Evolutionary conservation across 2,329 filamentous ascomycete genomes (phyloP).

Genomic region (Thielaviopsis ethacetica): DNA sequence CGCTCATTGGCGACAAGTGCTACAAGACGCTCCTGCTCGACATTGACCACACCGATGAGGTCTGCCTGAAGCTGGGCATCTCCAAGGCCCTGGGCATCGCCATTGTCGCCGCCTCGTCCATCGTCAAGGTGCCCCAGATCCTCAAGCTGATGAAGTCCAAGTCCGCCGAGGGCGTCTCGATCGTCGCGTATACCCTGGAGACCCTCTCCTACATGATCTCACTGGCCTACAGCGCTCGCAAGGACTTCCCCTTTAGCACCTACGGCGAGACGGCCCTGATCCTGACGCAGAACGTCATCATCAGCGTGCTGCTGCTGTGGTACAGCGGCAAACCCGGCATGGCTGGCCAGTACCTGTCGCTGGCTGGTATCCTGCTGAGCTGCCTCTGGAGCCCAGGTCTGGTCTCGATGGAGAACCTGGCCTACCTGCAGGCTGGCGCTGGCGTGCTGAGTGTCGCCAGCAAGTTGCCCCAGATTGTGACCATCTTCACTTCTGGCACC

Average conservation of each 20-base stretch:
- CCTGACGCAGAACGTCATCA: constrained; percentile 78
- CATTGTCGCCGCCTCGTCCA: constrained; percentile 76
- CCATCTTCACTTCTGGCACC: constrained; percentile 69
- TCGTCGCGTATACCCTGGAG: constrained; percentile 85
- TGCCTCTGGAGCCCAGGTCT: constrained; percentile 47
- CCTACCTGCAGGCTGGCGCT: constrained; percentile 67
- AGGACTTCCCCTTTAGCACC: constrained; percentile 87
- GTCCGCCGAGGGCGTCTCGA: constrained; percentile 70
- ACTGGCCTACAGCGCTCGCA: constrained; percentile 81
- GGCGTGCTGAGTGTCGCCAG: constrained; percentile 70
- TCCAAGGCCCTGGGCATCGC: constrained; percentile 86
- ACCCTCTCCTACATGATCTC: constrained; percentile 75
- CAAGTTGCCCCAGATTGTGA: constrained; percentile 85
- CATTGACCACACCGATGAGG: constrained; percentile 58
- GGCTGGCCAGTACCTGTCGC: constrained; percentile 62
- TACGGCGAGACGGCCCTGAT: constrained; percentile 93
- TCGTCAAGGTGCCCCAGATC: constrained; percentile 96
- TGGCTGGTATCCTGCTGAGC: constrained; percentile 37
- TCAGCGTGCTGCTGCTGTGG: constrained; percentile 70
- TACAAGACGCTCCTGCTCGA: constrained; percentile 77
- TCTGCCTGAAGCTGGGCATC: constrained; percentile 76
- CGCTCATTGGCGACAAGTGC: constrained; percentile 69
- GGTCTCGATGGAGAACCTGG: constrained; percentile 49
- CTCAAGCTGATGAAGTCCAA: constrained; percentile 72
- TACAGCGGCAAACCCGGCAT: constrained; percentile 53